Evolutionary conservation across 2,329 filamentous ascomycete genomes (phyloP).

Genomic region (Dothideomycetes sp.): DNA sequence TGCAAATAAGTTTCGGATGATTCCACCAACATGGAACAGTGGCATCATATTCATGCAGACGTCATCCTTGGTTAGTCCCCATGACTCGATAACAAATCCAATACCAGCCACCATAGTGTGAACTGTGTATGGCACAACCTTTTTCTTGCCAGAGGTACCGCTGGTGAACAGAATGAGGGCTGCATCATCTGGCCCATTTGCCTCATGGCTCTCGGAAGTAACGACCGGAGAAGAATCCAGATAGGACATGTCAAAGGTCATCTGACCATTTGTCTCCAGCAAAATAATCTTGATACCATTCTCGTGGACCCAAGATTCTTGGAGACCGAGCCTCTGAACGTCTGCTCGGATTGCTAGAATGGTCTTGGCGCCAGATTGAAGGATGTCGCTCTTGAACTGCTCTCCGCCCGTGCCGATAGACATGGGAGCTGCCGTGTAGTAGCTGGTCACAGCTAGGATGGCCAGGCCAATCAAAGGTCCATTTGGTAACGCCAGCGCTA

Average conservation of each 20-base stretch:
- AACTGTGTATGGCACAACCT: constrained; percentile 43
- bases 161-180: constrained; percentile 46
- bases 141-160: constrained; percentile 48
- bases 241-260: constrained; percentile 16
- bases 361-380: constrained; percentile 34
- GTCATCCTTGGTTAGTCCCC: constrained; percentile 37
- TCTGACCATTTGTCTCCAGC: constrained; percentile 26
- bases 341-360: constrained; percentile 36
- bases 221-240: constrained; percentile 1
- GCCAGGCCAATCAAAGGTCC: constrained; percentile 42
- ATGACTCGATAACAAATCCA: constrained; percentile 42
- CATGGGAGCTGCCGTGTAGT: constrained; percentile 43
- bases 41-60: constrained; percentile 51
- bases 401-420: constrained; percentile 35
- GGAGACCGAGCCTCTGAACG: constrained; percentile 28
- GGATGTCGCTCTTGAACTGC: constrained; percentile 41
- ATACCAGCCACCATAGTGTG: constrained; percentile 42
- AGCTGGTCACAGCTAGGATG: constrained; percentile 37
- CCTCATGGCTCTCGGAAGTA: constrained; percentile 7
- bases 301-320: constrained; percentile 21
- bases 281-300: constrained; percentile 29
- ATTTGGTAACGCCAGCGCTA: constrained; percentile 43
- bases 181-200: constrained; percentile 37
- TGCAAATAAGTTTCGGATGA: constrained; percentile 45
- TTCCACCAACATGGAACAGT: constrained; percentile 42